phyloP scores from a whole-genome alignment of 495 filamentous ascomycete species.

The Tuber melanosporum region DNA sequence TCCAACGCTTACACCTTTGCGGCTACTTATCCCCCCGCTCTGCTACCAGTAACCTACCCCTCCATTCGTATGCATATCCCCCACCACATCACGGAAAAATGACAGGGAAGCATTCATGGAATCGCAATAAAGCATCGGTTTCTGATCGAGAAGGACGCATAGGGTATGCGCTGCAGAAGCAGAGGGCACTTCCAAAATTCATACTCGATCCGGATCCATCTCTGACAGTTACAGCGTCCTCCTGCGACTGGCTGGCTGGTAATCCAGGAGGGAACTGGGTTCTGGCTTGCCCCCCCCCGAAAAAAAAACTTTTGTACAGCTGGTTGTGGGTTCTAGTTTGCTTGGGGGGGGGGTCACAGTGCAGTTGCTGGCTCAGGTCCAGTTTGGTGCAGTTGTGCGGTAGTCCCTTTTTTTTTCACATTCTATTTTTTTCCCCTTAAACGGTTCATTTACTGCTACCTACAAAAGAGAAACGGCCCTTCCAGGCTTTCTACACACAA shows the following conservation, averaged over 20 bases:
- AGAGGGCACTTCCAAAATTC: background rate
- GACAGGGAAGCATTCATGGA: background rate
- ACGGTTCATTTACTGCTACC: background rate
- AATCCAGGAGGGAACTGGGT: background rate
- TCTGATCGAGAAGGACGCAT: background rate
- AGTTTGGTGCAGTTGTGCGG: background rate
- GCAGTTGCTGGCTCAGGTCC: background rate
- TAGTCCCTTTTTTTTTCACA: background rate
- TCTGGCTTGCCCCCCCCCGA: background rate
- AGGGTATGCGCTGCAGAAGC: background rate
- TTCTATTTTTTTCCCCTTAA: background rate
- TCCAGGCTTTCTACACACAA: background rate
- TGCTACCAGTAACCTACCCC: background rate
- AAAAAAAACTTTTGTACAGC: background rate
- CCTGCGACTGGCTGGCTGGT: background rate
- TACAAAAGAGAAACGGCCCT: background rate
- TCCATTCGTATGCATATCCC: background rate
- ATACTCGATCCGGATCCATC: background rate
- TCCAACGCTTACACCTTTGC: background rate
- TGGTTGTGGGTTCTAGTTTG: background rate
- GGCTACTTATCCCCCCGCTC: background rate
- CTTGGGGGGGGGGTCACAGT: background rate
- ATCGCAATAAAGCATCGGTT: background rate
- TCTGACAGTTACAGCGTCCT: background rate
- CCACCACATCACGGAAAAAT: background rate